Conservation (phyloP, 305 asterid genomes). For the Fraxinus baroniana region DNA sequence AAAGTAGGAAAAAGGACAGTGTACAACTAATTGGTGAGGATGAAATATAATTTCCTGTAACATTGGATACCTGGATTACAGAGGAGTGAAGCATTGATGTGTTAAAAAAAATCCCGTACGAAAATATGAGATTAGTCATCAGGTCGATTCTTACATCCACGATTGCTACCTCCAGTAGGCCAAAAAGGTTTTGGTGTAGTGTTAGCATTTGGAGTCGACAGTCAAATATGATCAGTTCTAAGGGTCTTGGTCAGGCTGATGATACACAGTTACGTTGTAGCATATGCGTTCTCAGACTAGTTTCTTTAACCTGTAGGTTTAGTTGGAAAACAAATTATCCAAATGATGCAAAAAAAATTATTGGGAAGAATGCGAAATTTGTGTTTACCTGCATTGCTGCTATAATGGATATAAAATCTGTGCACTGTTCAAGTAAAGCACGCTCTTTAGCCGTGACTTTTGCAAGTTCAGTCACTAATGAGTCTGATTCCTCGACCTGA, state of each 20-base stretch:
- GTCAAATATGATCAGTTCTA: slow-evolving; percentile 51
- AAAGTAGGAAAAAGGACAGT: slow-evolving; percentile 24
- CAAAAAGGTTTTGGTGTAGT: slow-evolving; percentile 29
- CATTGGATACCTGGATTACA: slow-evolving; percentile 26
- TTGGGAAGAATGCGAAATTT: not conserved
- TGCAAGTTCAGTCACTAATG: slow-evolving; percentile 66
- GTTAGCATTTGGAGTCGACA: slow-evolving; percentile 53
- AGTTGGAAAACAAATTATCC: not conserved
- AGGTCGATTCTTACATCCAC: slow-evolving; percentile 23
- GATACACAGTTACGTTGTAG: slow-evolving; percentile 64
- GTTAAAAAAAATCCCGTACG: slow-evolving; percentile 32
- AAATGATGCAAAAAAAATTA: not conserved
- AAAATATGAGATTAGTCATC: slow-evolving; percentile 36
- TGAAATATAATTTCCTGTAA: slow-evolving; percentile 33
- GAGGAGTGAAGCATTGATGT: slow-evolving; percentile 25
- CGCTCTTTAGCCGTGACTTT: slow-evolving; percentile 62
- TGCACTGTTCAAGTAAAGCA: slow-evolving; percentile 70
- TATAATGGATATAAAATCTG: slow-evolving; percentile 52
- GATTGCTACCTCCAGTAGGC: slow-evolving; percentile 32
- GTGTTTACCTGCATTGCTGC: slow-evolving; percentile 71
- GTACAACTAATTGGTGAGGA: slow-evolving; percentile 49
- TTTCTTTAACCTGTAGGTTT: slow-evolving; percentile 63
- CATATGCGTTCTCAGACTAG: slow-evolving; percentile 75
- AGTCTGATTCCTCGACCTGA: slow-evolving; percentile 75
- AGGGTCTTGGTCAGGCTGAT: slow-evolving; percentile 46